These are phyloP conservation scores for Athelia psychrophila DNA, from an alignment of 1,284 basidiomycete genomes.

Conservation along the genomic window DNA sequence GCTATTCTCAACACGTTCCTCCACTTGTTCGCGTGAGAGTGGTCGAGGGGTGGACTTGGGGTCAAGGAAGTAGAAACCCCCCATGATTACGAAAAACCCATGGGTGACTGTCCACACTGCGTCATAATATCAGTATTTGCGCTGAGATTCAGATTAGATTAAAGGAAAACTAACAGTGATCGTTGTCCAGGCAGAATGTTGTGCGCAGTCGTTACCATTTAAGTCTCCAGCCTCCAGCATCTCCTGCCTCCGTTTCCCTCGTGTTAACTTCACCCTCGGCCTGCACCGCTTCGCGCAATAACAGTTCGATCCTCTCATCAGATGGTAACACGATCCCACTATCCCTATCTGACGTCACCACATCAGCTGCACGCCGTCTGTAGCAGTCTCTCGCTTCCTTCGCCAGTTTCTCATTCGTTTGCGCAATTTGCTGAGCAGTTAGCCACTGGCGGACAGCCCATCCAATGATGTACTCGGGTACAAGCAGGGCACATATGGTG, in stretches of 20 bases:
- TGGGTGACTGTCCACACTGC: conserved; percentile 5
- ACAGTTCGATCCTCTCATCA: not conserved
- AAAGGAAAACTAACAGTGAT: not conserved
- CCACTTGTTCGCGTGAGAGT: conserved; percentile 1
- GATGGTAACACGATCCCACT: not conserved
- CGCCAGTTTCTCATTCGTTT: not conserved
- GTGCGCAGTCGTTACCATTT: no score
- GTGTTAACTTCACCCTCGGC: not conserved
- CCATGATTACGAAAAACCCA: conserved; percentile 6
- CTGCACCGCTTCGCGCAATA: not conserved
- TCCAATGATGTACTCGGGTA: not conserved
- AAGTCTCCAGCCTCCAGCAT: not conserved
- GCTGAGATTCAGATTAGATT: not conserved
- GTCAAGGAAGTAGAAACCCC: conserved; percentile 4
- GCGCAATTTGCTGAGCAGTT: not conserved
- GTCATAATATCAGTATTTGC: not conserved
- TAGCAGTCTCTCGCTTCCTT: not conserved
- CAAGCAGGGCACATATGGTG: not conserved
- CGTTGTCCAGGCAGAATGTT: not conserved
- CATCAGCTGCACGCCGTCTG: no score
- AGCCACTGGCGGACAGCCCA: not conserved
- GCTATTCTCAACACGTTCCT: conserved; percentile 3
- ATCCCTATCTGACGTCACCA: not conserved
- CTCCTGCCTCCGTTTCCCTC: not conserved
- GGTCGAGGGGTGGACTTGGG: not conserved